phyloP scores from a whole-genome alignment of 2,329 filamentous ascomycete species.

The Paraphaeosphaeria sporulosa region DNA sequence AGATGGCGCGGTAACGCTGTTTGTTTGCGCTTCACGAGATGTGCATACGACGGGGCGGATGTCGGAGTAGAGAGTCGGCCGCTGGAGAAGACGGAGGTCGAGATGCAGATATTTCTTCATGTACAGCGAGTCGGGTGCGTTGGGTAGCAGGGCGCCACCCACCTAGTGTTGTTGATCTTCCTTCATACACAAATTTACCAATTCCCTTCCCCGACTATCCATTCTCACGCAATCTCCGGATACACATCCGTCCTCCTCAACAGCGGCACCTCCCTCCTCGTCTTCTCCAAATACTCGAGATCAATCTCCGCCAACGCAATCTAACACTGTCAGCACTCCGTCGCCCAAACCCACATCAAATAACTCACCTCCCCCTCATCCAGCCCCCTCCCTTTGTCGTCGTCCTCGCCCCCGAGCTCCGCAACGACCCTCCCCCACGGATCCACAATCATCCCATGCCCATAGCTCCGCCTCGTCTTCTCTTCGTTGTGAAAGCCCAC shows the following conservation, averaged over 20 bases:
- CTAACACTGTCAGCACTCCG: not conserved
- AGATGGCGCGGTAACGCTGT: not conserved
- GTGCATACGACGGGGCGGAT: not conserved
- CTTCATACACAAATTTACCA: not conserved
- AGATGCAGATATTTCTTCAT: not conserved
- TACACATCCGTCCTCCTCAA: slow-evolving; percentile 61
- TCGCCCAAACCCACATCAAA: not conserved
- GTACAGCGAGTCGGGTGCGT: not conserved
- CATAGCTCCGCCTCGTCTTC: slow-evolving; percentile 78
- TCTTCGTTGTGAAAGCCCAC: slow-evolving; percentile 71
- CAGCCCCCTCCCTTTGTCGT: slow-evolving; percentile 43
- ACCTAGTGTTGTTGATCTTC: no score
- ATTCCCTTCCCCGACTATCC: no score
- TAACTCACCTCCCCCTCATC: slow-evolving; percentile 38
- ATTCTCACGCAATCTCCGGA: slow-evolving; percentile 31
- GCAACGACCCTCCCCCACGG: slow-evolving; percentile 83
- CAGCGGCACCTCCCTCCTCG: slow-evolving; percentile 65
- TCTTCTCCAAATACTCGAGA: slow-evolving; percentile 58
- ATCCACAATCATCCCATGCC: slow-evolving; percentile 83
- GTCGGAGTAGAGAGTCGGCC: not conserved
- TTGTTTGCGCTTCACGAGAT: not conserved
- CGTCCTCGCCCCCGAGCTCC: slow-evolving; percentile 63
- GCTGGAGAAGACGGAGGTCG: not conserved
- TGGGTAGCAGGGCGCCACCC: not conserved
- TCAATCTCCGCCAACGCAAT: slow-evolving; percentile 62